phyloP scores from a whole-genome alignment of 1,139 yeast species.

The Blastobotrys niveus region DNA sequence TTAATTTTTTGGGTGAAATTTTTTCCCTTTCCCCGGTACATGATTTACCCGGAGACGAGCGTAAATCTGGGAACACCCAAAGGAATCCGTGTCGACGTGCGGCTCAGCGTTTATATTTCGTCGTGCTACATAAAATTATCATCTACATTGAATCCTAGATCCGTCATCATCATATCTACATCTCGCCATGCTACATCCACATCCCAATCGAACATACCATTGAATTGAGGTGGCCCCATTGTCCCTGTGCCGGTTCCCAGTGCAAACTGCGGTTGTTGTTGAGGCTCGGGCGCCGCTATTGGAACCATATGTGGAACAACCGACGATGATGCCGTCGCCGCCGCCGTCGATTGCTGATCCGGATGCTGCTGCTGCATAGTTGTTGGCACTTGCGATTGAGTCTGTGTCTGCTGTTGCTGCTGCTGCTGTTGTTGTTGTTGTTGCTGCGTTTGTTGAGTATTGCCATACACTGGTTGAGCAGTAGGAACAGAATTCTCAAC shows the following conservation, averaged over 20 bases:
- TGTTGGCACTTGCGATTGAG: background rate
- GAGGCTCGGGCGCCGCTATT: too few relatives aligned
- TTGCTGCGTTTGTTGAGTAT: background rate
- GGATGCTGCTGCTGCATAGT: constrained; percentile 6
- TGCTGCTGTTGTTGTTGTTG: background rate
- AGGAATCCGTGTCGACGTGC: background rate
- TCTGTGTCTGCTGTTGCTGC: background rate
- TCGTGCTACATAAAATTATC: constrained; percentile 23
- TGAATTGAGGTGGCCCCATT: constrained; percentile 14
- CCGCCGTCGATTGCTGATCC: background rate
- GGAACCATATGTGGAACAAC: background rate
- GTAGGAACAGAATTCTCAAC: constrained; percentile 6
- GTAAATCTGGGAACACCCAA: background rate
- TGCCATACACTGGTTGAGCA: constrained; percentile 5
- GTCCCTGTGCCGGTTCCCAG: constrained; percentile 2
- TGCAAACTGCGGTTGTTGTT: too few relatives aligned
- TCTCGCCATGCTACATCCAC: constrained; percentile 82
- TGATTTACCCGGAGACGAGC: too few relatives aligned
- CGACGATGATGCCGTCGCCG: background rate
- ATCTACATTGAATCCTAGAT: constrained; percentile 75
- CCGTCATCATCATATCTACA: constrained; percentile 88
- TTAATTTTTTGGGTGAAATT: background rate
- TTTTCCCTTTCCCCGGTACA: background rate
- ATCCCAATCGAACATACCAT: constrained; percentile 40
- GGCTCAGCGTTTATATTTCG: background rate